Evolutionary conservation across 176 grass and related monocot genomes (phyloP), one percentile per base, ranked within the genome.

Genomic region (Dactylis glomerata): DNA sequence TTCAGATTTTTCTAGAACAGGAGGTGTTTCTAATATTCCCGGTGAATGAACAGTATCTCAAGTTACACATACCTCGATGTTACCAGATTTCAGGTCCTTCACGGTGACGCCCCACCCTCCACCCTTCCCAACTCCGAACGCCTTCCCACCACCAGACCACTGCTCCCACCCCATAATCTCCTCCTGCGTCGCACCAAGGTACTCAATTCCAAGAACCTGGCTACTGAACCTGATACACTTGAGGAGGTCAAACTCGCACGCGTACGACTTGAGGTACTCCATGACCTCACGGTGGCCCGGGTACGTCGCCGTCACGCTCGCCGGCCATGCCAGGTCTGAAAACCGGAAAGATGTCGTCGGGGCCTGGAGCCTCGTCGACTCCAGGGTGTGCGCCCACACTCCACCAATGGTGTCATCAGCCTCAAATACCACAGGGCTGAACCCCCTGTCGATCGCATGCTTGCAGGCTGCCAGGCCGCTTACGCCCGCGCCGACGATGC

Each of bases 391-490:
- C 0, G 87, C 64, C 96, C 93, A 95, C 51, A 98, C 87, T 13
- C 93, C 93, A 4, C 96, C 96, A 31, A 95, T 87, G 46, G 38
- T 78, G 22, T 34, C 62, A 33, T 92, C 83, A 1, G 93, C 82
- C 68, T 98, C 96, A 11, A 92, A 92, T 16, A 95, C 91, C 23
- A 92, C 76, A 1, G 91, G 91, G 20, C 81, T 66, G 49, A 95
- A 93, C 37, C 93, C 96, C 52, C 84, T 90, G 50, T 92, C 89
- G 0, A 91, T 26, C 0, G 61, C 68, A 56, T 95, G 91, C 89
- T 98, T 98, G 96, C 96, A 98, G 49, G 89, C 93, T 16, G 89
- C 89, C 19, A 95, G 83, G 75, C 96, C 96, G 5, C 93, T 98
- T 51, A 97, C 86, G 45, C 92, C 95, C 8, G 95, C 92, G 1